Evolutionary conservation across 2,329 filamentous ascomycete species (phyloP), one percentile per base, ranked within the genome.

Genomic region (Phaeosphaeria sp.): DNA sequence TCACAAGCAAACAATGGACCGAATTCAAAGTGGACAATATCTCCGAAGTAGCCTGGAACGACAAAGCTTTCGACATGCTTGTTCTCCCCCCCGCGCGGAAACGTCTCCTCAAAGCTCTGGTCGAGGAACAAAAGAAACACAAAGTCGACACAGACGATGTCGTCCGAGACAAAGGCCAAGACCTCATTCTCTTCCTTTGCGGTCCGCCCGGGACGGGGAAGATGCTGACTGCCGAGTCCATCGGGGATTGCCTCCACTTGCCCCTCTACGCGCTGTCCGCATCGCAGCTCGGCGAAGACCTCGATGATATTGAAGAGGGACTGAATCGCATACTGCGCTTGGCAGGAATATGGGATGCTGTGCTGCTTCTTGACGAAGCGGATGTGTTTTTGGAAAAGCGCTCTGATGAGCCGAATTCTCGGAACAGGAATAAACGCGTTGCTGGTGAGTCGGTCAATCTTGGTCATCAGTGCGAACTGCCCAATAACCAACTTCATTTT

Each of bases 341-440:
- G 25, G 81, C 84, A 51, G 78, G 78, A 0, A 76, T 74, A 47
- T 84, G 82, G 82, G 78, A 79, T n/a, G 80, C 80, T 21, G 77
- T 85, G 6, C 68, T 84, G 0, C 75, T 85, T 0, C 74, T 84
- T 1, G 82, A 83, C 64, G 81, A 84, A 61, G 81, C 79, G 6
- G 80, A 82, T n/a, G 61, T 71, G 2, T 70, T 69, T 47, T 53
- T 67, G 1, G 63, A 64, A 39, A 40, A 64, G 44, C 47, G 64
- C 4, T 56, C 33, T 0, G 6, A n/a, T n/a, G n/a, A n/a, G n/a
- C n/a, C n/a, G n/a, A n/a, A n/a, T n/a, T n/a, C n/a, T n/a, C n/a
- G n/a, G n/a, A n/a, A n/a, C n/a, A n/a, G n/a, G n/a, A n/a, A n/a
- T n/a, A n/a, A n/a, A n/a, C n/a, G n/a, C n/a, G n/a, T n/a, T n/a